Conservation (phyloP, 306 rosid species). For the Sicyos edulis region DNA sequence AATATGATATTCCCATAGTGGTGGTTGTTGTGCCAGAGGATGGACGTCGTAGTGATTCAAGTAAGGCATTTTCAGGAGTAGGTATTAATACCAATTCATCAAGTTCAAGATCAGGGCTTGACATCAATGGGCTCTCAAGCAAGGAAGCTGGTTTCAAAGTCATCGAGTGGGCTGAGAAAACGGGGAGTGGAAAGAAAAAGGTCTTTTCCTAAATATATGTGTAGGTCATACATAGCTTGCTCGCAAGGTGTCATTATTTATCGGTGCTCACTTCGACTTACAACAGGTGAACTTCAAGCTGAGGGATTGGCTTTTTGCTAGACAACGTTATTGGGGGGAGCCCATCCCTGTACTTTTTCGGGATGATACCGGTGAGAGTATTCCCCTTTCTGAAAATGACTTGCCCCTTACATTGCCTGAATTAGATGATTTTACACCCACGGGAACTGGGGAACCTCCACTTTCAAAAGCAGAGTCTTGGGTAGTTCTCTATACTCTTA, state of each 20-base stretch:
- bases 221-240: not conserved
- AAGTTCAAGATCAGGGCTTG: slow-evolving; percentile 48
- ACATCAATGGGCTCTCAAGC: slow-evolving; percentile 72
- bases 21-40: slow-evolving; percentile 68
- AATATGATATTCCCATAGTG: slow-evolving; percentile 53
- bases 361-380: slow-evolving; percentile 62
- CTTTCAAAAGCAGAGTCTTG: slow-evolving; percentile 77
- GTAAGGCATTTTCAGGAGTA: slow-evolving; percentile 69
- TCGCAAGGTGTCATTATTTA: not conserved
- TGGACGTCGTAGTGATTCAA: slow-evolving; percentile 35
- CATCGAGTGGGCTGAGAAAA: slow-evolving; percentile 79
- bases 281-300: slow-evolving; percentile 83
- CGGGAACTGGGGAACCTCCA: slow-evolving; percentile 96
- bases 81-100: slow-evolving; percentile 67
- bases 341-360: slow-evolving; percentile 90
- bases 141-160: slow-evolving; percentile 67
- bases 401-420: slow-evolving; percentile 88
- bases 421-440: slow-evolving; percentile 93
- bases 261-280: slow-evolving; percentile 17
- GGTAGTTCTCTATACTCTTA: slow-evolving; percentile 38
- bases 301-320: slow-evolving; percentile 99
- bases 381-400: slow-evolving; percentile 66
- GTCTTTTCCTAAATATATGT: slow-evolving; percentile 33
- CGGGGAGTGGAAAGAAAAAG: slow-evolving; percentile 82
- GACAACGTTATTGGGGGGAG: slow-evolving; percentile 99